These are phyloP conservation scores for Candida insectalens DNA, from an alignment of 805 yeast species.

Conservation along the genomic window DNA sequence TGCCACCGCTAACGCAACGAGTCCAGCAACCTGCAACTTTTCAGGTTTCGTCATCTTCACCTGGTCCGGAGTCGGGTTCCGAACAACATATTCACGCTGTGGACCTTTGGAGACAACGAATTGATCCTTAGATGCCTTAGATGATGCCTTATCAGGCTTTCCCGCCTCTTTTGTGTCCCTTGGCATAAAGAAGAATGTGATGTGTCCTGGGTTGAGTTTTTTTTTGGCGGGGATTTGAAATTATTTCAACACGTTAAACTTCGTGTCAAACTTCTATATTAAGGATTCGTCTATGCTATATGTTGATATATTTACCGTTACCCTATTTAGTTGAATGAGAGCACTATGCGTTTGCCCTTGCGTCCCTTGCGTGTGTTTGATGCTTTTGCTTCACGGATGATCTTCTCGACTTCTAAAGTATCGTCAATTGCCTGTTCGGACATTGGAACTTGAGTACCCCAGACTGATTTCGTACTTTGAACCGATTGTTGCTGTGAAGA, in stretches of 20 bases:
- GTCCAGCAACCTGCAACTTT: constrained; percentile 9
- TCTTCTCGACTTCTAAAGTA: constrained; percentile 29
- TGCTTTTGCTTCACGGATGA: constrained; percentile 43
- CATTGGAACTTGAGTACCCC: constrained; percentile 63
- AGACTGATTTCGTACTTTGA: constrained; percentile 39
- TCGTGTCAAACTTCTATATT: no score
- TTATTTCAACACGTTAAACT: no score
- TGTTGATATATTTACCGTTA: no score
- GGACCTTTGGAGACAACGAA: constrained; percentile 5
- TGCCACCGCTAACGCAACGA: constrained; percentile 29
- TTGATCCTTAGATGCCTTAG: no score
- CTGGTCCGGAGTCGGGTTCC: not conserved
- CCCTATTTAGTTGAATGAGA: constrained; percentile 1
- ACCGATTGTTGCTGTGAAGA: constrained; percentile 4
- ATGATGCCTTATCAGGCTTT: no score
- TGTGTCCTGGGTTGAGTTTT: no score
- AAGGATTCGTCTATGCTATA: no score
- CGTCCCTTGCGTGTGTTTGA: no score
- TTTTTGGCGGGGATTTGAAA: no score
- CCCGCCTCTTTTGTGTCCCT: not conserved
- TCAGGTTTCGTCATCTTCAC: constrained; percentile 3
- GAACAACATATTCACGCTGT: constrained; percentile 3
- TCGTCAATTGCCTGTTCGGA: constrained; percentile 36
- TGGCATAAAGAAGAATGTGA: no score
- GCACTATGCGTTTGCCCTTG: constrained; percentile 30